phyloP scores from a whole-genome alignment of 2,329 filamentous ascomycete genomes.

The Botrytis deweyae region DNA sequence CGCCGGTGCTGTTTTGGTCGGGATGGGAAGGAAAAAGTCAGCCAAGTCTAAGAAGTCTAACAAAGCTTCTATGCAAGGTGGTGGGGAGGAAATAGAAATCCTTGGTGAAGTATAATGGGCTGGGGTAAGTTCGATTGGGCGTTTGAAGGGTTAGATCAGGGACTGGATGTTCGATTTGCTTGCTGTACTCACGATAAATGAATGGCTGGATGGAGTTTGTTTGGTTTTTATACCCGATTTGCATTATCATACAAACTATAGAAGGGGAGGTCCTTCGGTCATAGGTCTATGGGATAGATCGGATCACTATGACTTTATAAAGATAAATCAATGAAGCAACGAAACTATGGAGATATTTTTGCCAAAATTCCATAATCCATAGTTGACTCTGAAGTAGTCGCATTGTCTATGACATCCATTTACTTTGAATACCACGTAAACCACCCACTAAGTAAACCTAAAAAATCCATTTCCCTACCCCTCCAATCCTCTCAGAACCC shows the following conservation, averaged over 20 bases:
- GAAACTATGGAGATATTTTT: not conserved
- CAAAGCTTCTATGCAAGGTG: slow-evolving; percentile 31
- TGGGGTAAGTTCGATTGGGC: not conserved
- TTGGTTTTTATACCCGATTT: slow-evolving; percentile 18
- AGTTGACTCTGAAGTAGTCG: not conserved
- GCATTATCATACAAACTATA: not conserved
- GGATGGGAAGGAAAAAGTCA: slow-evolving; percentile 25
- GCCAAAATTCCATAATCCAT: not conserved
- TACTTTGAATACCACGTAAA: not conserved
- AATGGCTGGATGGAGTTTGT: not conserved
- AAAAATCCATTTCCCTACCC: not conserved
- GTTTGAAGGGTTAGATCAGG: slow-evolving; percentile 4
- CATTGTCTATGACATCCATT: not conserved
- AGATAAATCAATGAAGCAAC: not conserved
- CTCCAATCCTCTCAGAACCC: not conserved
- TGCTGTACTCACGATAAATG: not conserved
- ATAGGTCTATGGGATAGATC: not conserved
- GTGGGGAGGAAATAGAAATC: slow-evolving; percentile 38
- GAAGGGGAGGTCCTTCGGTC: not conserved
- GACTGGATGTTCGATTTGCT: not conserved
- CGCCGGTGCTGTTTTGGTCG: not conserved
- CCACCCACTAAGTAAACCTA: not conserved
- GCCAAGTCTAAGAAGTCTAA: slow-evolving; percentile 35
- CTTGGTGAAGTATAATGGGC: slow-evolving; percentile 26
- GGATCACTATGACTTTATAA: not conserved